Conservation (phyloP, 2,329 filamentous ascomycete genomes). For the Colletotrichum horii region DNA sequence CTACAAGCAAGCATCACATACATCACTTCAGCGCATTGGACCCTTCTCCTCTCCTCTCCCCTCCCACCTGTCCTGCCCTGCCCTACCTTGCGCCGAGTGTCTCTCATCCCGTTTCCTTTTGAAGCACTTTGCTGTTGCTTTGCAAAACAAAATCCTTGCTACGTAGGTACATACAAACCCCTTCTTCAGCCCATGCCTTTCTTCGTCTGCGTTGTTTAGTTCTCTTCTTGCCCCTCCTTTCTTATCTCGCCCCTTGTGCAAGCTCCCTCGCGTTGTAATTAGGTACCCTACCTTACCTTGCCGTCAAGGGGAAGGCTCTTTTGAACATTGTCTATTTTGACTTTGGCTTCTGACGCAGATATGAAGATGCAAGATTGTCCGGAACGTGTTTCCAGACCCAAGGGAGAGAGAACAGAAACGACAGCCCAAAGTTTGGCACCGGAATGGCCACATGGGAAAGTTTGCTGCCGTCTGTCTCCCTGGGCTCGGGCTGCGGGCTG, state of each 20-base stretch:
- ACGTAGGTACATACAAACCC: not conserved
- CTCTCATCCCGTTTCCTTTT: not conserved
- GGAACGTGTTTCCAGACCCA: not conserved
- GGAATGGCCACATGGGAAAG: slow-evolving; percentile 9
- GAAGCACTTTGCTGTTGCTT: not conserved
- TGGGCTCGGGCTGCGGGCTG: not conserved
- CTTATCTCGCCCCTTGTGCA: not conserved
- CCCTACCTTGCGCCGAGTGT: not conserved
- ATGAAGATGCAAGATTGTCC: not conserved
- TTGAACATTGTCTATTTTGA: not conserved
- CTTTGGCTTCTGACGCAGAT: not conserved
- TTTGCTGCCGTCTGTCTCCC: not conserved
- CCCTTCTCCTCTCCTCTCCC: not conserved
- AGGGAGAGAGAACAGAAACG: slow-evolving; percentile 10
- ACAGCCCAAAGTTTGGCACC: not conserved
- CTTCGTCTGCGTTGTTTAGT: not conserved
- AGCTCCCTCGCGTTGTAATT: not conserved
- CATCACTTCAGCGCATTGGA: not conserved
- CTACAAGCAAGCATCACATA: not conserved
- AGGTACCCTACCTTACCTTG: not conserved
- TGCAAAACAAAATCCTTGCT: not conserved
- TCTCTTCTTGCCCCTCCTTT: not conserved
- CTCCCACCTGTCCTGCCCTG: not conserved
- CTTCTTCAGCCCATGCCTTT: not conserved
- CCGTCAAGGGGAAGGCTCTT: not conserved